Percentiles rank a stretch among this genome's conserved stretches.
Conservation (phyloP, 1,284 basidiomycete genomes). For the Apiotrichum laibachii region DNA sequence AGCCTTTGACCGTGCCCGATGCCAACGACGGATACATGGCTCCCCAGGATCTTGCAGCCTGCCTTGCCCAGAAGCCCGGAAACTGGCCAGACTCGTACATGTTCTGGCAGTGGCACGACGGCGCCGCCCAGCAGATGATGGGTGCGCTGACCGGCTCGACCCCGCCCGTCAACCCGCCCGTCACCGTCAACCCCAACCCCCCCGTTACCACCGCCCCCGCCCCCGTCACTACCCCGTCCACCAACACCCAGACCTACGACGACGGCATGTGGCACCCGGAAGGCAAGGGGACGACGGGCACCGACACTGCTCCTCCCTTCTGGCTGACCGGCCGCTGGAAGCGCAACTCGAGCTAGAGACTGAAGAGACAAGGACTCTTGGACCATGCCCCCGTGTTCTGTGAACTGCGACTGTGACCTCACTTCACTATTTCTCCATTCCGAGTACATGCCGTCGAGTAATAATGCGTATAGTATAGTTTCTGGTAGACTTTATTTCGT, state of each 20-base stretch:
- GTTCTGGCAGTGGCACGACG: slow-evolving; percentile 49
- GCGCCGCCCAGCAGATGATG: not conserved
- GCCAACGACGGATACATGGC: slow-evolving; percentile 4
- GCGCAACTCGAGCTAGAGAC: not conserved
- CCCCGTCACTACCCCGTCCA: too few relatives aligned
- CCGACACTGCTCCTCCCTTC: not conserved
- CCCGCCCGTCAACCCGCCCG: not conserved
- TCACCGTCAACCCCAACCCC: not conserved
- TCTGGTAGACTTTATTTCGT: too few relatives aligned
- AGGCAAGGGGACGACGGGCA: too few relatives aligned
- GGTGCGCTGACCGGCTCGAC: not conserved
- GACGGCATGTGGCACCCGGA: not conserved
- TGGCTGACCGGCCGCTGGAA: not conserved
- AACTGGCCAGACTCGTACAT: slow-evolving; percentile 51
- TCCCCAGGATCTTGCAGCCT: slow-evolving; percentile 2
- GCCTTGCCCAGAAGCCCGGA: slow-evolving; percentile 15
- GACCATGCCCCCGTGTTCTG: too few relatives aligned
- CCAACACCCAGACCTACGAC: not conserved
- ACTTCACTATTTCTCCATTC: too few relatives aligned
- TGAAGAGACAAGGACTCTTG: too few relatives aligned
- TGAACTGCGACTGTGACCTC: too few relatives aligned
- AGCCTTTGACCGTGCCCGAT: slow-evolving; percentile 29
- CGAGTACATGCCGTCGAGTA: too few relatives aligned
- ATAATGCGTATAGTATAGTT: too few relatives aligned
- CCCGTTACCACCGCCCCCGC: not conserved